Base-by-base conservation (phyloP, 345 rosid species). In the Brassica incana region DNA sequence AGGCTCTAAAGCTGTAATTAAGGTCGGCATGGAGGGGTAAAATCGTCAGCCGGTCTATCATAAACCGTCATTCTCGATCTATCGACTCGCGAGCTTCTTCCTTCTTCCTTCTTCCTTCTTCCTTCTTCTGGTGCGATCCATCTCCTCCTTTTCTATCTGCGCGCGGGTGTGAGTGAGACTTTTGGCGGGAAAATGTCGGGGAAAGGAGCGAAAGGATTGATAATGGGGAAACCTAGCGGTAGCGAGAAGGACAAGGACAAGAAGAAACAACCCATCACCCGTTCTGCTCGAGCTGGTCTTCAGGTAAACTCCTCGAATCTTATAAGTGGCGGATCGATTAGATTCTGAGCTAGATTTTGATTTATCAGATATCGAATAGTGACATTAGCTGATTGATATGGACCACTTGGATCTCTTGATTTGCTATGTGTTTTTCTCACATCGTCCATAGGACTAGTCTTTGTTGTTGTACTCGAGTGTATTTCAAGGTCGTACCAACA, bases 251-350 rank as follows among this genome's bases (percentile, higher is more conserved):
- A 89, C 76, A 90, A 87, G 84, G 92, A 89, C 77, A 89, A 91
- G 90, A 91, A 91, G 89, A 88, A 80, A 35, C 90, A 80, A 40
- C 90, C 95, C 7, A 67, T 78, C 67, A 89, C 95, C 30, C 91
- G 95, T 79, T 91, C 95, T 38, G 87, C 95, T 73, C 95, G 95
- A 20, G 93, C 95, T 67, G 95, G 95, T 74, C 89, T 91, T 6
- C 92, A 90, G 91, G 95, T 90, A 15, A 8, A 20, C n/a, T 15
- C 5, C 29, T 75, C 33, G 14, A 50, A 29, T n/a, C 16, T 67
- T 56, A 27, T 33, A 18, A 29, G 70, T 33, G 2, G 14, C 64
- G 72, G 77, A 73, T 78, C 74, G 75, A 68, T 9, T 20, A 79
- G 71, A 29, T 67, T 68, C n/a, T 16, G 27, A 4, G 62, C 6